Conservation (phyloP, 2,329 filamentous ascomycete species). For the Aspergillus fischeri region DNA sequence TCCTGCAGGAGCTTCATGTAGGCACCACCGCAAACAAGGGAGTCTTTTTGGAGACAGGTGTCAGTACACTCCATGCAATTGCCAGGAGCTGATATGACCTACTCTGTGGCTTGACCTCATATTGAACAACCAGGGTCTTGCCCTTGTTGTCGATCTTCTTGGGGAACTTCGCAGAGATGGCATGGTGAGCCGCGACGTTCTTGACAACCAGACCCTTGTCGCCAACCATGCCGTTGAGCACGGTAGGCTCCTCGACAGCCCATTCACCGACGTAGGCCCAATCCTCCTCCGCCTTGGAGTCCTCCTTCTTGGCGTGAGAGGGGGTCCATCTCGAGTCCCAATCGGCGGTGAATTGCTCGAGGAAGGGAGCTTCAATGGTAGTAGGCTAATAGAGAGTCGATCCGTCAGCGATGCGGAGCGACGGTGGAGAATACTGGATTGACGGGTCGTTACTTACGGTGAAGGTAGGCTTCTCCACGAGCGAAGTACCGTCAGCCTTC, state of each 20-base stretch:
- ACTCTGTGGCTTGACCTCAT: constrained; percentile 99
- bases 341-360: constrained; percentile 97
- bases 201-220: constrained; percentile 98
- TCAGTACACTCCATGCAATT: background rate
- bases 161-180: constrained; percentile 97
- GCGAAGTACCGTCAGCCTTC: constrained; percentile 47
- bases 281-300: constrained; percentile 73
- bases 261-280: constrained; percentile 98
- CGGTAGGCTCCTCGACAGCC: constrained; percentile 88
- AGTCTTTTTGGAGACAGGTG: constrained; percentile 54
- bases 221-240: constrained; percentile 87
- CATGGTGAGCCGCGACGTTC: constrained; percentile 96
- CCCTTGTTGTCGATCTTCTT: constrained; percentile 96
- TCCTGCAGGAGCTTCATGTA: constrained; percentile 99
- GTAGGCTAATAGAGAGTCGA: constrained; percentile 61
- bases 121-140: constrained; percentile 96
- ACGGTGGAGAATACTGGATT: constrained; percentile 7
- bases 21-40: constrained; percentile 94
- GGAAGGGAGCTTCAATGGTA: constrained; percentile 82
- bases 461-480: constrained; percentile 72
- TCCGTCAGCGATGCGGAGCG: constrained; percentile 12
- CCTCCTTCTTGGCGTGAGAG: constrained; percentile 95
- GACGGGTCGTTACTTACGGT: constrained; percentile 61
- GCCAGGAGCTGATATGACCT: constrained; percentile 40
- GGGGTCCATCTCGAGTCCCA: constrained; percentile 93